These are phyloP conservation scores for Trypanosoma congolense DNA, from an alignment of 208 protist species.

Conservation along the genomic window DNA sequence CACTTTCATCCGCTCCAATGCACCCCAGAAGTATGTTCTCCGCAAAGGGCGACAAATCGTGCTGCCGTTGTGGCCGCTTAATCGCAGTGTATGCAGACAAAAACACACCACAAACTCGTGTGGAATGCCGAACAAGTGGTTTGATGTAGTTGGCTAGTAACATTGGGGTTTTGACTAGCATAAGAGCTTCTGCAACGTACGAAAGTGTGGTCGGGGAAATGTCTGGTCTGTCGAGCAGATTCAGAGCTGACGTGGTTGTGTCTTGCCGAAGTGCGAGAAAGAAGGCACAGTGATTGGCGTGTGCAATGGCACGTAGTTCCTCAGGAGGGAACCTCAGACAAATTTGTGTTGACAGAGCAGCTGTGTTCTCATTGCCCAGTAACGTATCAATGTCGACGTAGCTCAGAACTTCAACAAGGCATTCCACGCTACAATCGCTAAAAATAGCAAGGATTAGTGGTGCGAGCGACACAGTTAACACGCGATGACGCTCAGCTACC, in stretches of 20 bases:
- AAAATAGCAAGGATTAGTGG: not conserved
- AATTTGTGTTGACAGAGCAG: not conserved
- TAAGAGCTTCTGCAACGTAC: conserved; percentile 27
- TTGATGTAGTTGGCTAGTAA: conserved; percentile 26
- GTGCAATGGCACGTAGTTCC: not conserved
- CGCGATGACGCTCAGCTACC: not conserved
- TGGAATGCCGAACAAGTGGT: conserved; percentile 7
- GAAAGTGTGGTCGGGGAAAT: conserved; percentile 7
- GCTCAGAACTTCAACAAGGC: conserved; percentile 6
- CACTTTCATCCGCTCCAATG: conserved; percentile 12
- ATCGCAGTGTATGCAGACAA: conserved; percentile 11
- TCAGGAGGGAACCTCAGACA: not conserved
- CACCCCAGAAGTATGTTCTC: conserved; percentile 12
- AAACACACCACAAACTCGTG: conserved; percentile 20
- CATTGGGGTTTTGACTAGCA: conserved; percentile 13
- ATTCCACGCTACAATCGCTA: conserved; percentile 9
- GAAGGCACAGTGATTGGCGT: not conserved
- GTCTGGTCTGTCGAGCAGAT: conserved; percentile 4
- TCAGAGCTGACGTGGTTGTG: not conserved
- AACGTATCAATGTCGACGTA: not conserved
- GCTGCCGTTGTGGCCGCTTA: conserved; percentile 3
- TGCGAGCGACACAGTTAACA: not conserved
- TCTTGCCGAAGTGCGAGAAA: not conserved
- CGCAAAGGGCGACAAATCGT: conserved; percentile 4
- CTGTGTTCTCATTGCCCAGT: not conserved